A percentile compares a stretch with the other conserved stretches of the same genome.
Evolutionary conservation across 257 asterid genomes (phyloP).

Genomic region (Penstemon barbatus): DNA sequence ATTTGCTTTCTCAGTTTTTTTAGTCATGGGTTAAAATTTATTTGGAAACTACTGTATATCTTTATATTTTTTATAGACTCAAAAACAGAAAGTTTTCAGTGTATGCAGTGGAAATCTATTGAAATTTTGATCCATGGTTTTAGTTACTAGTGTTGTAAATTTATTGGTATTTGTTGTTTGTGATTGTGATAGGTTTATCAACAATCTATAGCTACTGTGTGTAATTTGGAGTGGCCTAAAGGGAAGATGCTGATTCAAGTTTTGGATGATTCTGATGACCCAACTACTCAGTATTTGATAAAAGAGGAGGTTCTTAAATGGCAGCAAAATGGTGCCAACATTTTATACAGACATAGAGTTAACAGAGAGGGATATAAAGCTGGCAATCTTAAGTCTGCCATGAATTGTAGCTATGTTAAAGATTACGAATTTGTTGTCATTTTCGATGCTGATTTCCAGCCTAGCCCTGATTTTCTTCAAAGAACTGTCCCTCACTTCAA

Average conservation of each 20-base stretch:
- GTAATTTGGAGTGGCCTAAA: conserved; percentile 91
- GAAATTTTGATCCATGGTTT: not conserved
- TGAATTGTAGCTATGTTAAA: conserved; percentile 87
- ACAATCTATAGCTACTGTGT: conserved; percentile 86
- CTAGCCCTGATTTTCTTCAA: conserved; percentile 74
- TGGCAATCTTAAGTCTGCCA: conserved; percentile 91
- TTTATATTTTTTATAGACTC: not conserved
- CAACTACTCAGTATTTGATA: conserved; percentile 57
- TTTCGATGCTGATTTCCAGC: conserved; percentile 95
- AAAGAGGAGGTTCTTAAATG: conserved; percentile 85
- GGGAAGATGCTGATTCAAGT: conserved; percentile 75
- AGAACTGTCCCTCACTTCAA: conserved; percentile 81
- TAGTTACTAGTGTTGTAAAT: conserved; percentile 7
- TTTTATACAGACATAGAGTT: conserved; percentile 81
- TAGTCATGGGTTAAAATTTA: too few species aligned
- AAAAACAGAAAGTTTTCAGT: too few species aligned
- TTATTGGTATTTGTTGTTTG: conserved; percentile 19
- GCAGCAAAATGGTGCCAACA: conserved; percentile 79
- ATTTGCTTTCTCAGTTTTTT: too few species aligned
- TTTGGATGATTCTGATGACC: conserved; percentile 89
- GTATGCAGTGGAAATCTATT: too few species aligned
- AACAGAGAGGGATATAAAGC: conserved; percentile 93
- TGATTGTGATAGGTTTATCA: conserved; percentile 69
- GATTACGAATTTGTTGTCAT: conserved; percentile 93
- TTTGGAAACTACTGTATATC: not conserved